Base-by-base conservation (phyloP, 1,284 basidiomycete genomes). In the Ustilago curta region DNA sequence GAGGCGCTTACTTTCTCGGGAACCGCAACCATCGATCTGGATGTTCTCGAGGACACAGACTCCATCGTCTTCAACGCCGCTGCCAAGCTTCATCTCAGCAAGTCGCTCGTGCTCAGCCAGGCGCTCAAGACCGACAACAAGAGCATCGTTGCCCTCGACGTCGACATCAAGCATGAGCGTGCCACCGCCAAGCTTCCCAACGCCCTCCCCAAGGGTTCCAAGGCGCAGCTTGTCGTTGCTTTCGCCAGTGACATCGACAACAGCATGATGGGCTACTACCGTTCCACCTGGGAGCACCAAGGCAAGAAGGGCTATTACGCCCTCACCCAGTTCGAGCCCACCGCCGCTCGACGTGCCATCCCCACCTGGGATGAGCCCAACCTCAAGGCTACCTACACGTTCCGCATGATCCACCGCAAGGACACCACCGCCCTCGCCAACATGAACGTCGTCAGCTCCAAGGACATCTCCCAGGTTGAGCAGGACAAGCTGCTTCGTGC, bases 331-430 rank as follows among this genome's bases (percentile, higher is more conserved):
- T 86, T 87, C 59, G 87, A 97, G 90, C 91, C 95, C 19, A 97
- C 94, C 27, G 90, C 91, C 63, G 94, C 94, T 5, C 88, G 95
- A 7, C 78, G 84, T 23, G 86, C 85, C 21, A 86, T 85, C 76
- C 88, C 88, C 4, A 87, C 87, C 76, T 98, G 93, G 93, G 96
- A 97, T 84, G 95, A 98, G 85, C 96, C 96, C 25, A 88, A 90
- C 23, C 88, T 97, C 81, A 98, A 98, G 86, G 92, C 95, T 7
- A 94, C 91, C 3, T 97, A 92, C 85, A 88, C 62, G 32, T 87
- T 97, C 78, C 91, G 91, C 16, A 88, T 97, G 88, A 90, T 99
- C 76, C 94, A 94, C 35, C 91, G 91, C 69, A 90, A 91, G 79
- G 91, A 89, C 83, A 86, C 87, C 44, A 81, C 77, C 31, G 84